Conservation (phyloP, 305 asterid species). For the Fraxinus angustifolia region DNA sequence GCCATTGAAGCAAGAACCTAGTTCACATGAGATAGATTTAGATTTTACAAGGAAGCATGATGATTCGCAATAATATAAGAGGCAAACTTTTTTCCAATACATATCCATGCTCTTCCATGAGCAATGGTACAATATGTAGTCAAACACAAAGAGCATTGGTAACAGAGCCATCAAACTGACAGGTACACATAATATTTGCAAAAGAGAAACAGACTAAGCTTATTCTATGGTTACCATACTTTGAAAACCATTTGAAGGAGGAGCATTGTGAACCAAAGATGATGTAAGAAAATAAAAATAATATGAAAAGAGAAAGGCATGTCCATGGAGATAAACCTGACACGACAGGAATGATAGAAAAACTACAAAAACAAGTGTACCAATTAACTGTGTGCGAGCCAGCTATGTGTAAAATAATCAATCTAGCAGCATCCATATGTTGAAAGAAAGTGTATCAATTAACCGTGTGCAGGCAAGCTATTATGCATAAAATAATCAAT, state of each 20-base stretch:
- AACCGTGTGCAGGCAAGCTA: neutral
- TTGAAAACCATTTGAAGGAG: constrained; percentile 10
- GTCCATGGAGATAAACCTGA: constrained; percentile 12
- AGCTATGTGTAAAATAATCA: constrained; percentile 19
- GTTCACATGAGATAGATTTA: constrained; percentile 30
- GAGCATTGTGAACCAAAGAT: constrained; percentile 21
- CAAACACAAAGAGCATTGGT: constrained; percentile 2
- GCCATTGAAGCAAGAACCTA: constrained; percentile 96
- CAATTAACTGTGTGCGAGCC: constrained; percentile 12
- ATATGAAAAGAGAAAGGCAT: neutral
- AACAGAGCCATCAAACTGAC: constrained; percentile 8
- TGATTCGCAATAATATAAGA: constrained; percentile 15
- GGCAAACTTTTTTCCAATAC: constrained; percentile 4
- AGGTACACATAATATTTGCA: constrained; percentile 12
- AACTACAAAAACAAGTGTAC: constrained; percentile 10
- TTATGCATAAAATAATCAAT: constrained; percentile 18
- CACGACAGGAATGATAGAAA: constrained; percentile 16
- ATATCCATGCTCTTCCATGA: constrained; percentile 13
- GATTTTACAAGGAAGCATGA: constrained; percentile 20
- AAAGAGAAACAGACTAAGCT: constrained; percentile 1
- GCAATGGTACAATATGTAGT: constrained; percentile 19
- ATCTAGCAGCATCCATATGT: constrained; percentile 13
- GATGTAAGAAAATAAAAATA: constrained; percentile 7
- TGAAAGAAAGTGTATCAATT: constrained; percentile 4
- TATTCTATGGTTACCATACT: constrained; percentile 14